phyloP scores from a whole-genome alignment of 371 early-diverging fungal genomes.

The Encephalitozoon cuniculi region DNA sequence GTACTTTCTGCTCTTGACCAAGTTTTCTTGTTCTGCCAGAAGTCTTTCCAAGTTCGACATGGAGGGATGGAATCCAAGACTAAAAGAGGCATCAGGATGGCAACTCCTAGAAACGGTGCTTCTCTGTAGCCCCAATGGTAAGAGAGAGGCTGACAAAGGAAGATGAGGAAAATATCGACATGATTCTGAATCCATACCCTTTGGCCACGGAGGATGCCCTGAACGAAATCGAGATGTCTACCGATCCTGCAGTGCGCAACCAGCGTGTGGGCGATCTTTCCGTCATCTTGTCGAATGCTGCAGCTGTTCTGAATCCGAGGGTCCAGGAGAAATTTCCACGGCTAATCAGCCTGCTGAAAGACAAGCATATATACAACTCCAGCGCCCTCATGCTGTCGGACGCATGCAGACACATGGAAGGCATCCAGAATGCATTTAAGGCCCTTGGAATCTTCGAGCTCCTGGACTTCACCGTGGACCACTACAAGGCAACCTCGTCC shows the following conservation, averaged over 20 bases:
- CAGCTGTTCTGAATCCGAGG: background rate
- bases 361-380: conserved; percentile 4
- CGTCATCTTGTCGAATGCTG: conserved; percentile 4
- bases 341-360: background rate
- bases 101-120: background rate
- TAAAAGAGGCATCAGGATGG: background rate
- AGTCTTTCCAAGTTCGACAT: conserved; percentile 25
- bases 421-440: conserved; percentile 16
- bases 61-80: background rate
- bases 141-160: background rate
- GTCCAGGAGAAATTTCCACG: conserved; percentile 13
- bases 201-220: conserved; percentile 11
- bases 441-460: conserved; percentile 8
- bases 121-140: background rate
- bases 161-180: conserved; percentile 11
- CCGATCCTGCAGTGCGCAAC: background rate
- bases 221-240: background rate
- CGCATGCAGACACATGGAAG: conserved; percentile 6
- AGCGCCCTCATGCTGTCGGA: background rate
- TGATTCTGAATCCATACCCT: conserved; percentile 27
- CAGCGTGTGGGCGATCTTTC: background rate
- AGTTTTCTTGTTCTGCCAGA: conserved; percentile 27
- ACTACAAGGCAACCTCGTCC: conserved; percentile 12
- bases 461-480: background rate
- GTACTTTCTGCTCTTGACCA: conserved; percentile 37